phyloP scores from a whole-genome alignment of 129 eudicot genomes.

The Lactuca saligna region DNA sequence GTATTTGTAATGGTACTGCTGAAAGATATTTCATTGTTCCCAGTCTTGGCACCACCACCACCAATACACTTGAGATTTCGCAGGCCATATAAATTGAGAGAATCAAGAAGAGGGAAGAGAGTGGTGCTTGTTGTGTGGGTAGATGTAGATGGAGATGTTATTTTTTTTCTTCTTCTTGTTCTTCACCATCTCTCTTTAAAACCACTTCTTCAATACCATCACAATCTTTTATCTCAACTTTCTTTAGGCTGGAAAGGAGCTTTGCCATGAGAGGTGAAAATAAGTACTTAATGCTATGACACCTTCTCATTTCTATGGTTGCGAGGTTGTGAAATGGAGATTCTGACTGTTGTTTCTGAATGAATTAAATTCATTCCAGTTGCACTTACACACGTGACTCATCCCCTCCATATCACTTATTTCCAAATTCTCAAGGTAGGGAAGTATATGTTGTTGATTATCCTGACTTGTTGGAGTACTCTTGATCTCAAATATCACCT shows the following conservation, averaged over 20 bases:
- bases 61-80: not conserved
- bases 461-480: not conserved
- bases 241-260: not conserved
- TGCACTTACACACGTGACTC: slow-evolving; percentile 15
- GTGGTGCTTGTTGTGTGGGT: not conserved
- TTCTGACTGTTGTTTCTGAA: not conserved
- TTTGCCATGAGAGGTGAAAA: not conserved
- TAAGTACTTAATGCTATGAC: not conserved
- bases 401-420: not conserved
- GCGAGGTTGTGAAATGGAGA: slow-evolving; percentile 2
- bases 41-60: not conserved
- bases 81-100: not conserved
- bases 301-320: not conserved
- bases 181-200: not conserved
- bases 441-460: not conserved
- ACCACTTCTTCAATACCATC: not conserved
- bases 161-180: not conserved
- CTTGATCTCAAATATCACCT: not conserved
- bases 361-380: not conserved
- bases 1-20: too few relatives aligned
- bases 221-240: not conserved
- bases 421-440: not conserved
- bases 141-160: not conserved
- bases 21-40: too few relatives aligned
- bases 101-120: not conserved